Percentiles rank a stretch among this genome's conserved stretches.
These are phyloP conservation scores for Xylaria sp. DNA, from an alignment of 2,329 filamentous ascomycete genomes.

Conservation along the genomic window DNA sequence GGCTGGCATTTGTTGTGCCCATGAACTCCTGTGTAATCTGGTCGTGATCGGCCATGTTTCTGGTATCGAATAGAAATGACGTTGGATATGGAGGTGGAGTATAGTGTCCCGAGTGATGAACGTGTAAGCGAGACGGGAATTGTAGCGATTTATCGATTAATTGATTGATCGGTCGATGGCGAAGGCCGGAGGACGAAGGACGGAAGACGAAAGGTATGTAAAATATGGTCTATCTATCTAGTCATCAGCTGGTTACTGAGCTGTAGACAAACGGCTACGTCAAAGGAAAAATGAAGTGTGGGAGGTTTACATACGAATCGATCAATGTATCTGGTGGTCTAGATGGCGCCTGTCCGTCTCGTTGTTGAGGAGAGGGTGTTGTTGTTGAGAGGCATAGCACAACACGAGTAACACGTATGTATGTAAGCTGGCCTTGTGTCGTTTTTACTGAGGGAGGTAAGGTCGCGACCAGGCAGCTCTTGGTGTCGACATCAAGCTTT, in stretches of 20 bases:
- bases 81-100: not conserved
- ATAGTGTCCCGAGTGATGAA: not conserved
- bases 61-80: not conserved
- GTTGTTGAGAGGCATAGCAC: not conserved
- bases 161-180: not conserved
- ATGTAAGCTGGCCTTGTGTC: too few species aligned
- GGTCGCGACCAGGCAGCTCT: constrained; percentile 35
- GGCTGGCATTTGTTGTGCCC: constrained; percentile 63
- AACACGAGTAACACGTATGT: not conserved
- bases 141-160: not conserved
- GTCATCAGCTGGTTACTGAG: too few species aligned
- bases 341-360: too few species aligned
- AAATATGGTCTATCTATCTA: too few species aligned
- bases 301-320: not conserved
- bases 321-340: not conserved
- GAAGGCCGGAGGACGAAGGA: not conserved
- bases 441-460: too few species aligned
- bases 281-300: not conserved
- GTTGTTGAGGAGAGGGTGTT: too few species aligned
- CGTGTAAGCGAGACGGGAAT: not conserved
- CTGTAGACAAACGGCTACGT: too few species aligned
- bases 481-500: constrained; percentile 35
- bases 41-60: constrained; percentile 51
- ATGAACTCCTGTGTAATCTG: constrained; percentile 64
- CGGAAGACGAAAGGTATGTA: not conserved